Conservation (phyloP, 1,284 basidiomycete species). For the Heliocybe sulcata region DNA sequence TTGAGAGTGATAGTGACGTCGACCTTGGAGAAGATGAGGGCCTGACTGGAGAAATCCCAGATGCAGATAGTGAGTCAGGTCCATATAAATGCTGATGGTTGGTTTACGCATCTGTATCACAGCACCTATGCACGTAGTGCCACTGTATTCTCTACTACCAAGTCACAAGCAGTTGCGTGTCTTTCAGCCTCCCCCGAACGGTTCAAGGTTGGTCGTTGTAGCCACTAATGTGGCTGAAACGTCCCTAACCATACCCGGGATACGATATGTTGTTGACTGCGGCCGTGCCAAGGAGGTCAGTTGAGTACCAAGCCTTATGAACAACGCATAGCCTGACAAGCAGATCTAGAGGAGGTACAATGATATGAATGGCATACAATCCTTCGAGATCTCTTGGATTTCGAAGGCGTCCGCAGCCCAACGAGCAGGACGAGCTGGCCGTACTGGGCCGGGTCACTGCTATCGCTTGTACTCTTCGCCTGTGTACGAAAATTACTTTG, state of each 20-base stretch:
- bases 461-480: slow-evolving; percentile 71
- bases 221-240: slow-evolving; percentile 80
- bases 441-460: slow-evolving; percentile 75
- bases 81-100: not conserved
- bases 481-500: slow-evolving; percentile 90
- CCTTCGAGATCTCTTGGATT: slow-evolving; percentile 69
- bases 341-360: slow-evolving; percentile 46
- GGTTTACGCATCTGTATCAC: not conserved
- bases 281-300: slow-evolving; percentile 81
- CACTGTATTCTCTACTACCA: slow-evolving; percentile 67
- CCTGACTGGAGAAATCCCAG: slow-evolving; percentile 26
- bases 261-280: slow-evolving; percentile 72
- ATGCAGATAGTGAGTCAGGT: not conserved
- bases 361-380: slow-evolving; percentile 53
- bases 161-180: slow-evolving; percentile 73
- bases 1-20: slow-evolving; percentile 33
- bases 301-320: slow-evolving; percentile 2
- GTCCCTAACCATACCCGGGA: slow-evolving; percentile 72
- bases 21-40: slow-evolving; percentile 45
- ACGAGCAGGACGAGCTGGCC: slow-evolving; percentile 69
- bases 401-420: slow-evolving; percentile 74
- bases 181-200: slow-evolving; percentile 58
- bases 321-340: slow-evolving; percentile 1
- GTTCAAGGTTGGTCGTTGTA: slow-evolving; percentile 62
- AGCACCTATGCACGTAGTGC: slow-evolving; percentile 69